Evolutionary conservation across 805 yeast genomes (phyloP).

Genomic region (Helenozyma rhizophorensis): DNA sequence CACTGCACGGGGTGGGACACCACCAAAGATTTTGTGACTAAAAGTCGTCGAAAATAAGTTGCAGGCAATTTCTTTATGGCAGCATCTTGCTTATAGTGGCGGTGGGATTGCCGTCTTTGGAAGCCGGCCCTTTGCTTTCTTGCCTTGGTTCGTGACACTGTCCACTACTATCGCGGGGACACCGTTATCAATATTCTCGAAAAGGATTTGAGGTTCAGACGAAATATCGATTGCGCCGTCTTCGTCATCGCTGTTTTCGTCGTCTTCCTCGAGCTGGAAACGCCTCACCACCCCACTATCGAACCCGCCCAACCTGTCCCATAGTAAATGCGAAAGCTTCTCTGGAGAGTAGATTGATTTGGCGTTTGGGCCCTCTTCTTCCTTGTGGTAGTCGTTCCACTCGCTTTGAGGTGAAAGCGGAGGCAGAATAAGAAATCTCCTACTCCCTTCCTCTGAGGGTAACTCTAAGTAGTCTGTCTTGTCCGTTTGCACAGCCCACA

Average conservation of each 20-base stretch:
- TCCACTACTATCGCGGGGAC: conserved; percentile 41
- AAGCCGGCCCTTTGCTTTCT: conserved; percentile 11
- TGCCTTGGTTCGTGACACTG: conserved; percentile 19
- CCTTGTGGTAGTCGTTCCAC: conserved; percentile 40
- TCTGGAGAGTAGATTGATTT: conserved; percentile 32
- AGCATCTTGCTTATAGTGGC: conserved; percentile 5
- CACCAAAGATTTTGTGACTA: background rate
- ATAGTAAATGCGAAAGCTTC: conserved; percentile 38
- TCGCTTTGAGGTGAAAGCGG: conserved; percentile 42
- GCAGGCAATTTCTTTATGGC: background rate
- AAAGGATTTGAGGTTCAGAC: conserved; percentile 32
- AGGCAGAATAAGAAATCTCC: conserved; percentile 41
- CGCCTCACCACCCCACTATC: conserved; percentile 32
- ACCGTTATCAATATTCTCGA: conserved; percentile 33
- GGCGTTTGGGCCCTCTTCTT: conserved; percentile 39
- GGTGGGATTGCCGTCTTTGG: conserved; percentile 38
- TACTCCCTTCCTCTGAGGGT: conserved; percentile 35
- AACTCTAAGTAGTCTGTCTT: conserved; percentile 32
- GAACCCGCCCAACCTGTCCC: conserved; percentile 41
- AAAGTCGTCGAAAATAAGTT: background rate
- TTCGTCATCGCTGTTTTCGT: conserved; percentile 4
- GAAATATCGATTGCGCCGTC: conserved; percentile 16
- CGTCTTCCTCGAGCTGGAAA: conserved; percentile 18
- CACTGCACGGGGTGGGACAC: conserved; percentile 5
- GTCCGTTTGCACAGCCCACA: conserved; percentile 12